These are phyloP conservation scores for Brassica carinata DNA, from an alignment of 345 rosid genomes.

Conservation along the genomic window DNA sequence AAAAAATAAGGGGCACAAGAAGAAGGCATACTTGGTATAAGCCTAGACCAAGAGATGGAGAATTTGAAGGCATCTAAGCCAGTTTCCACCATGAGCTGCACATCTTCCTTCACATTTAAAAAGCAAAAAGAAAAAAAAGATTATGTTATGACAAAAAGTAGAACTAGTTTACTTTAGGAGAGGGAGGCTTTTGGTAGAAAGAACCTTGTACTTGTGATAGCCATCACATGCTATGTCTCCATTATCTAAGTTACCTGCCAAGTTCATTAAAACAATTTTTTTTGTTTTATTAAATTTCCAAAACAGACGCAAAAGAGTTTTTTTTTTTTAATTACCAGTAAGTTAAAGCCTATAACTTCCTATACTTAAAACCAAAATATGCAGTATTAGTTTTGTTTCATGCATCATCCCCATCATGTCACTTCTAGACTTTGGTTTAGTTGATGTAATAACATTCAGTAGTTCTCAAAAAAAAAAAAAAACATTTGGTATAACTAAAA, in stretches of 20 bases:
- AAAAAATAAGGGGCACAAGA: neutral
- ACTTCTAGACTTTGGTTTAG: neutral
- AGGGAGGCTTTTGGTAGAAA: neutral
- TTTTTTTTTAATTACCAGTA: neutral
- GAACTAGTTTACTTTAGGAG: neutral
- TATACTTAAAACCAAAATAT: neutral
- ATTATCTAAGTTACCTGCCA: conserved; percentile 6
- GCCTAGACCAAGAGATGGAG: conserved; percentile 11
- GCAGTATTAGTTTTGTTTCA: neutral
- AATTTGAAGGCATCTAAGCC: conserved; percentile 3
- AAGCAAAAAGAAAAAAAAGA: neutral
- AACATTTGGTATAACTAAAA: neutral
- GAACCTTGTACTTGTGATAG: conserved; percentile 69
- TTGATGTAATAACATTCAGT: too few relatives aligned
- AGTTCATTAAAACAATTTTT: neutral
- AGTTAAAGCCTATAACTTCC: neutral
- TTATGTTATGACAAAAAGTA: neutral
- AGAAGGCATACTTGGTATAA: neutral
- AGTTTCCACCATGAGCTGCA: conserved; percentile 11
- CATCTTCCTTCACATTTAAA: conserved; percentile 2
- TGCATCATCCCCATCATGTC: neutral
- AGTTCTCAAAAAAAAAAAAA: too few relatives aligned
- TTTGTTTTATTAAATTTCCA: neutral
- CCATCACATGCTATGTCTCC: conserved; percentile 59
- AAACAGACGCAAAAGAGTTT: neutral